These are phyloP conservation scores for Candida takata DNA, from an alignment of 805 yeast species.

Conservation along the genomic window DNA sequence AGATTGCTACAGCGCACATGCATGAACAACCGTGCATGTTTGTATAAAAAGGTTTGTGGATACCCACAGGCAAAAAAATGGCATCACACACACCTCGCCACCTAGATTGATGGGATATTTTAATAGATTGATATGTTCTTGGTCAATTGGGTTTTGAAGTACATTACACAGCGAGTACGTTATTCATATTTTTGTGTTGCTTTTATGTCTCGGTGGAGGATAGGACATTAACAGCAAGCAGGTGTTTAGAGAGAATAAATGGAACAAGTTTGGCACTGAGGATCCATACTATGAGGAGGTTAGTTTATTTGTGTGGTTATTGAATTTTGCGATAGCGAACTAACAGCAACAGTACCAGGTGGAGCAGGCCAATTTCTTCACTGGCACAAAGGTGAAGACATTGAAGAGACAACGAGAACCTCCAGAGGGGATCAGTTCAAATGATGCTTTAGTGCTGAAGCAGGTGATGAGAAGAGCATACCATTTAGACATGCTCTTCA, in stretches of 20 bases:
- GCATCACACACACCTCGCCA: no score
- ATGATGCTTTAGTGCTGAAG: conserved; percentile 44
- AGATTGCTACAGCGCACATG: no score
- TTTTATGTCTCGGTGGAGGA: neutral
- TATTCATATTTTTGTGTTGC: neutral
- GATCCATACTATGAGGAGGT: conserved; percentile 37
- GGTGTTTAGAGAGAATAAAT: conserved; percentile 26
- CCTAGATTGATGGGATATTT: no score
- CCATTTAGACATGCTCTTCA: conserved; percentile 60
- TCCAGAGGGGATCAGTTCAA: conserved; percentile 50
- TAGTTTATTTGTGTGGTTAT: conserved; percentile 6
- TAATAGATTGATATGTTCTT: no score
- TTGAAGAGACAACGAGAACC: conserved; percentile 27
- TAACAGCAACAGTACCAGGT: conserved; percentile 14
- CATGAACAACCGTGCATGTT: no score
- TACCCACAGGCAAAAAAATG: no score
- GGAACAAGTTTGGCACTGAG: conserved; percentile 34
- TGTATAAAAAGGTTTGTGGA: no score
- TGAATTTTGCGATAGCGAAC: neutral
- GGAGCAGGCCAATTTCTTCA: conserved; percentile 18
- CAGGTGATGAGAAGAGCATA: conserved; percentile 55
- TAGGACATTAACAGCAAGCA: neutral
- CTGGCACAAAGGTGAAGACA: conserved; percentile 15
- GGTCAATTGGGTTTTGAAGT: conserved; percentile 16
- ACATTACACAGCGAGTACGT: conserved; percentile 20